phyloP scores from a whole-genome alignment of 2,329 filamentous ascomycete genomes.

The Waltergamsia citrina region DNA sequence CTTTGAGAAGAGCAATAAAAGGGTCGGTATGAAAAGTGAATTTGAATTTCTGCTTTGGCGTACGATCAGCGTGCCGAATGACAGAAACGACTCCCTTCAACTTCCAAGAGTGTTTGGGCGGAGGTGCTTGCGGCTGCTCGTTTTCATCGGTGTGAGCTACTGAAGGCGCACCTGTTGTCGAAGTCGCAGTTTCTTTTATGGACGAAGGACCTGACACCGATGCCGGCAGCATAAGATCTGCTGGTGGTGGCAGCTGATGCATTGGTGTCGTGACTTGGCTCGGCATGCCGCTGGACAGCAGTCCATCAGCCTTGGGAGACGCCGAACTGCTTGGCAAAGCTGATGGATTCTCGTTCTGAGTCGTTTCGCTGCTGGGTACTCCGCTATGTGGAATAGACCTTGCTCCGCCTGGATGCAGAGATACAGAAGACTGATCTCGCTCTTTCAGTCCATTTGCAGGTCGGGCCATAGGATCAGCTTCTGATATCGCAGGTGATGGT shows the following conservation, averaged over 20 bases:
- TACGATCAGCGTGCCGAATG: constrained; percentile 91
- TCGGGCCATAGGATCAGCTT: constrained; percentile 29
- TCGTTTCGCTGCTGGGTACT: constrained; percentile 10
- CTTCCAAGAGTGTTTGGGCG: constrained; percentile 92
- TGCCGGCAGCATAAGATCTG: constrained; percentile 15
- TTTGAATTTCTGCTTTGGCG: constrained; percentile 98
- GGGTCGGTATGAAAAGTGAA: constrained; percentile 97
- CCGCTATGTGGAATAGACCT: constrained; percentile 12
- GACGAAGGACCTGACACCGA: constrained; percentile 25
- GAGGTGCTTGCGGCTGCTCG: constrained; percentile 49
- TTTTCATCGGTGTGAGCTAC: constrained; percentile 14
- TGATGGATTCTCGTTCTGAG: neutral
- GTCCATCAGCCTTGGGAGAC: constrained; percentile 21
- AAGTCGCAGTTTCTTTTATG: constrained; percentile 17
- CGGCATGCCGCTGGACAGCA: constrained; percentile 20
- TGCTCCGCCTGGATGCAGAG: constrained; percentile 9
- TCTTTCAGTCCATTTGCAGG: constrained; percentile 24
- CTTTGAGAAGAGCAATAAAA: constrained; percentile 89
- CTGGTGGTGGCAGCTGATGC: constrained; percentile 18
- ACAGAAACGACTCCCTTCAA: constrained; percentile 96
- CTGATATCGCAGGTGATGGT: constrained; percentile 36
- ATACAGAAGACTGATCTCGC: constrained; percentile 20
- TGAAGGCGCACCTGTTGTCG: constrained; percentile 3
- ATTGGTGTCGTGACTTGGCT: constrained; percentile 24
- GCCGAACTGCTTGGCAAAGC: constrained; percentile 14